Conservation (phyloP, 192 early-diverging fungal genomes). For the Coemansia reversa region DNA sequence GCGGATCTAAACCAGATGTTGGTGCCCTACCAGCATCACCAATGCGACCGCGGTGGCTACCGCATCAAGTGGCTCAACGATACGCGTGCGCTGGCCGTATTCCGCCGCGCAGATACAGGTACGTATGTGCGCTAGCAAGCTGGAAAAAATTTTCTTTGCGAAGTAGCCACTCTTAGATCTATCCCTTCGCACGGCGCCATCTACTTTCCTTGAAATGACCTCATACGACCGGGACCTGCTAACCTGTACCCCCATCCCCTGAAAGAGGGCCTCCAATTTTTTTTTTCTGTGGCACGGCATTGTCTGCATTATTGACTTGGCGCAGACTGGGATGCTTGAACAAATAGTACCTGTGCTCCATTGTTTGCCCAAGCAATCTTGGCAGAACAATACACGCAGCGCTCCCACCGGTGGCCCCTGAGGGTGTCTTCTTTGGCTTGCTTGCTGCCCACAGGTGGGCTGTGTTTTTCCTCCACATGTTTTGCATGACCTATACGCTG, state of each 20-base stretch:
- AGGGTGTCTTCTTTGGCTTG: background rate
- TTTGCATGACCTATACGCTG: background rate
- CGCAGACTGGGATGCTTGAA: background rate
- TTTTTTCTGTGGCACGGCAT: background rate
- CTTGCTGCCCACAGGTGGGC: background rate
- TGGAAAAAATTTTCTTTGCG: background rate
- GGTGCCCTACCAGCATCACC: conserved; percentile 56
- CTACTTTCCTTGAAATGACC: background rate
- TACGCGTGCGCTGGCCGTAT: conserved; percentile 53
- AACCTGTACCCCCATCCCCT: background rate
- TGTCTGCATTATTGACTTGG: background rate
- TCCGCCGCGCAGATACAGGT: conserved; percentile 55
- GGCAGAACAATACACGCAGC: background rate
- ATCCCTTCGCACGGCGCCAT: background rate
- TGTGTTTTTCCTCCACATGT: background rate
- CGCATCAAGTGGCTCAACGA: conserved; percentile 58
- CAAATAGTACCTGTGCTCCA: conserved; percentile 1
- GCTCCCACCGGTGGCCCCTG: background rate
- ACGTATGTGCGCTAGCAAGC: conserved; percentile 10
- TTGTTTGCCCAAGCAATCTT: background rate
- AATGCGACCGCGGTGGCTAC: conserved; percentile 53
- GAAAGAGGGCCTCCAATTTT: background rate
- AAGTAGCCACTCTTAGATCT: background rate
- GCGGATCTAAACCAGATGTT: conserved; percentile 57
- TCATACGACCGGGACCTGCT: background rate